Evolutionary conservation across 164 flowering plant genomes (phyloP).

Genomic region (Magnolia sinica): DNA sequence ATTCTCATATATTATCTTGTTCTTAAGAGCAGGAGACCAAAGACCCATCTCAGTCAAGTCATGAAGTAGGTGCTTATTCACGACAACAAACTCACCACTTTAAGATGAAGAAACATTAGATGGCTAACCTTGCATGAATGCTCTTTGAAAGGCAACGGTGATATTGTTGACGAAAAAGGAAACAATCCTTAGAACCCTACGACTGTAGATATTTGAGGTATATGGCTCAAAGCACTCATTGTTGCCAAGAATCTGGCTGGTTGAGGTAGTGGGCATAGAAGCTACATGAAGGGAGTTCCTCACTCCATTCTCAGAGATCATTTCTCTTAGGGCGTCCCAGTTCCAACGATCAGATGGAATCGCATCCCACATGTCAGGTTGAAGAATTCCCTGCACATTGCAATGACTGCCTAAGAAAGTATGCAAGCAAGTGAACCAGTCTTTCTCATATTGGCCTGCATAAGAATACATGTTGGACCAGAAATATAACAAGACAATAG

Average conservation of each 20-base stretch:
- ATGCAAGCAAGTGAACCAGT: background rate
- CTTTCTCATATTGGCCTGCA: background rate
- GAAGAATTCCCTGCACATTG: constrained; percentile 71
- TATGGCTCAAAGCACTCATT: constrained; percentile 99
- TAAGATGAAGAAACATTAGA: constrained; percentile 2
- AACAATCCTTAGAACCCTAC: constrained; percentile 74
- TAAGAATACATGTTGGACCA: background rate
- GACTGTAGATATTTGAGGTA: constrained; percentile 96
- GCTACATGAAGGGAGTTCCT: constrained; percentile 92
- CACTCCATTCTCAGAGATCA: constrained; percentile 60
- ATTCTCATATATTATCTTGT: constrained; percentile 70
- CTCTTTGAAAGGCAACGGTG: background rate
- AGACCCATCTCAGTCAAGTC: constrained; percentile 94
- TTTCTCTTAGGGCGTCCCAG: constrained; percentile 68
- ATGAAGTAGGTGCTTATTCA: constrained; percentile 93
- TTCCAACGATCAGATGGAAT: constrained; percentile 84
- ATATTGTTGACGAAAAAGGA: background rate
- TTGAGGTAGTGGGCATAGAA: constrained; percentile 99
- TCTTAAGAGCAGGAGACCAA: constrained; percentile 86
- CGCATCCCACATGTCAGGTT: constrained; percentile 93
- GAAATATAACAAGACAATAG: background rate
- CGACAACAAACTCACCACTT: constrained; percentile 98
- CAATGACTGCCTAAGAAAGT: background rate
- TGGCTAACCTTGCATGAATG: background rate
- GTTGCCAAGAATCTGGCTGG: constrained; percentile 98